Evolutionary conservation across 768 basidiomycete species (phyloP).

Genomic region (Termitomyces heimii): DNA sequence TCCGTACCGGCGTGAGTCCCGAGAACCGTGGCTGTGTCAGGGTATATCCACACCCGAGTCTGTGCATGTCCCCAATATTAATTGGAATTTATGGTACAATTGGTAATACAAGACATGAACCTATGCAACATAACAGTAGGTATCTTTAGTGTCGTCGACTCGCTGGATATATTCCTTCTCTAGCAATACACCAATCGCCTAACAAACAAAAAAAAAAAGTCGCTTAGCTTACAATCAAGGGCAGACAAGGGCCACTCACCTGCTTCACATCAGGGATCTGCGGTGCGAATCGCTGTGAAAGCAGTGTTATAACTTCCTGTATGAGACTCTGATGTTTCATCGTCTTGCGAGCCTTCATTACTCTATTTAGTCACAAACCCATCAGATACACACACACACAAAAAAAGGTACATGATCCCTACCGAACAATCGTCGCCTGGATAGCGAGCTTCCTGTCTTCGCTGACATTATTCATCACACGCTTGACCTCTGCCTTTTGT

Average conservation of each 20-base stretch:
- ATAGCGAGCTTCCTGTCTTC: conserved; percentile 97
- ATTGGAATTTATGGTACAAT: not conserved
- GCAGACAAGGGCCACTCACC: too few relatives aligned
- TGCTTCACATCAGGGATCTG: conserved; percentile 98
- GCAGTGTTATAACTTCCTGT: conserved; percentile 86
- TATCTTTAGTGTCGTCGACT: conserved; percentile 85
- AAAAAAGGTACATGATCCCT: too few relatives aligned
- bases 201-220: not conserved
- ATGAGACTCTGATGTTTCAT: conserved; percentile 92
- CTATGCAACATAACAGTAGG: conserved; percentile 75
- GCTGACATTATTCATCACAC: conserved; percentile 91
- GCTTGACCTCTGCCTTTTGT: conserved; percentile 82
- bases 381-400: too few relatives aligned
- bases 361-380: conserved; percentile 34
- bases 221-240: too few relatives aligned
- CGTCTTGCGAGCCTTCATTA: conserved; percentile 94
- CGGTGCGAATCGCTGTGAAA: conserved; percentile 83
- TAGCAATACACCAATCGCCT: conserved; percentile 87
- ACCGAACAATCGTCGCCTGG: conserved; percentile 90
- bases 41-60: too few relatives aligned
- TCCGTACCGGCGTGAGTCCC: too few relatives aligned
- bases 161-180: conserved; percentile 99
- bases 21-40: too few relatives aligned
- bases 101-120: not conserved
- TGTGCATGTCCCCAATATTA: too few relatives aligned